These are phyloP conservation scores for Pontederia crassipes DNA, from an alignment of 176 grass and related monocot genomes.

Conservation along the genomic window DNA sequence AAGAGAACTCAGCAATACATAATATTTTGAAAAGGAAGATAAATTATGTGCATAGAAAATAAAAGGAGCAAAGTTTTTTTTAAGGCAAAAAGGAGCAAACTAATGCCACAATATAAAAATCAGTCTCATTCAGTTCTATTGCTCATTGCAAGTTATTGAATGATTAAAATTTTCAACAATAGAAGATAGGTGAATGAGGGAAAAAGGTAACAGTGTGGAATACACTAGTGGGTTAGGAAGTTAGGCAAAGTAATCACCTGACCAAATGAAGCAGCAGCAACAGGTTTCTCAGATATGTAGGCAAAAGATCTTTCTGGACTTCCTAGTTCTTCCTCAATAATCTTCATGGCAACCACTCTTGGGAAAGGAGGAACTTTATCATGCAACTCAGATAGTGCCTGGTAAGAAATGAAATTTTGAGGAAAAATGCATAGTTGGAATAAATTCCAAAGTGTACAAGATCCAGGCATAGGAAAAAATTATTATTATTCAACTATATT, in stretches of 20 bases:
- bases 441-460: background rate
- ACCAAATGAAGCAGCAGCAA: constrained; percentile 85
- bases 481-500: background rate
- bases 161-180: too few species aligned
- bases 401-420: constrained; percentile 11
- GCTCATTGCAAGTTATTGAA: too few species aligned
- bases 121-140: too few species aligned
- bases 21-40: too few species aligned
- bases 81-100: too few species aligned
- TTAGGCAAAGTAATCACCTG: constrained; percentile 41
- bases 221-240: background rate
- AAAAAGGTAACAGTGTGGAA: background rate
- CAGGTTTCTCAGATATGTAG: constrained; percentile 71
- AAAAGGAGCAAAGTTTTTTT: too few species aligned
- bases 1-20: too few species aligned
- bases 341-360: constrained; percentile 66
- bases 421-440: background rate
- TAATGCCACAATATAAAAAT: too few species aligned
- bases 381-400: constrained; percentile 82
- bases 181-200: too few species aligned
- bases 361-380: constrained; percentile 78
- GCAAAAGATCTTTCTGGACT: constrained; percentile 50
- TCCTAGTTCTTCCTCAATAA: constrained; percentile 66
- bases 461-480: background rate
- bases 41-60: too few species aligned